Evolutionary conservation across 169 alveolate species (phyloP), one percentile per base, ranked within the genome.

Genomic region (Plasmodium vinckei): DNA sequence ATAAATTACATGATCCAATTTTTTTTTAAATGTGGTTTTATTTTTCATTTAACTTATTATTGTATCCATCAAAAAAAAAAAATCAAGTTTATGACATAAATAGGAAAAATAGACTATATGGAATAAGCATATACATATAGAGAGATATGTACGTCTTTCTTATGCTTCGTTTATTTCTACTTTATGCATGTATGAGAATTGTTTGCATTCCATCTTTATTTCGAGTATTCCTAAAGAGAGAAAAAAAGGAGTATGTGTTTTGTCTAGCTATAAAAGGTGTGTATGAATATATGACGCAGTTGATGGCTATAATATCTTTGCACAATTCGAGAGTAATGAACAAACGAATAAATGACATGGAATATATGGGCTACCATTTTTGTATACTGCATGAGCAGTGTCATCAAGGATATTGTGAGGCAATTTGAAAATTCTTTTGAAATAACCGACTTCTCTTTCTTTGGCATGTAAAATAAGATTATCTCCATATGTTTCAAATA

Each of bases 371-470:
- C 17, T 65, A 92, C 96, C 96, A 72, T 94, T 94, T 63, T 88
- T 90, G 82, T 94, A 94, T 12, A 87, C 15, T n/a, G 94, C 96
- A 12, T 25, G 44, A 6, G 93, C 93, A 6, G 95, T 75, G 63
- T 88, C 91, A 84, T 94, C 96, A 46, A 92, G 71, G 25, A 93
- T 94, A 72, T 94, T 94, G 92, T 92, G 86, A 17, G 96, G 96
- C 2, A 94, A 87, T 89, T 94, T 94, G 94, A 94, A 94, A 21
- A 93, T 73, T 88, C 96, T 72, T 91, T 89, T 89, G 65, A 94
- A 94, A 92, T 88, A 94, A 54, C 96, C 96, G 39, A 92, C 95
- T 87, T 94, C 93, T 25, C 96, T 72, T 72, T 94, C 96, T 49
- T 94, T 91, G 13, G 93, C 93, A 77, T 94, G 96, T 27, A 94